A percentile compares a stretch with the other conserved stretches of the same genome.
These are phyloP conservation scores for Metschnikowia aberdeeniae DNA, from an alignment of 805 yeast genomes.

Conservation along the genomic window DNA sequence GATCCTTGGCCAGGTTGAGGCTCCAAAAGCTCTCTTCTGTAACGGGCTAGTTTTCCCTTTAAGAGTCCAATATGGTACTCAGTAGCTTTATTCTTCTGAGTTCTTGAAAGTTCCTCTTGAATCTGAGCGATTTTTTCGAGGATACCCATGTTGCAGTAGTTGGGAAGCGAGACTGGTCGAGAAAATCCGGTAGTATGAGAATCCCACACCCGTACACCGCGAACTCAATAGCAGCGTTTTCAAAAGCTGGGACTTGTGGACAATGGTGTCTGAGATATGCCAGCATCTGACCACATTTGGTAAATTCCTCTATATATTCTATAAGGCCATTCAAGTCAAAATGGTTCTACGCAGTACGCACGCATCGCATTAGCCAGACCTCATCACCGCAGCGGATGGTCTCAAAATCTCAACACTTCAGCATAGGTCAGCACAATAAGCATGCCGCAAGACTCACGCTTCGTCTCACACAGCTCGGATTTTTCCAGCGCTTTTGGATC, in stretches of 20 bases:
- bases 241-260: background rate
- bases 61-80: slow-evolving; percentile 93
- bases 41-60: slow-evolving; percentile 91
- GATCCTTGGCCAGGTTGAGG: slow-evolving; percentile 78
- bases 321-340: background rate
- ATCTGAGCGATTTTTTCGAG: slow-evolving; percentile 79
- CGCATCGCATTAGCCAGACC: slow-evolving; percentile 1
- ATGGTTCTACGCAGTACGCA: slow-evolving; percentile 3
- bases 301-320: too few species aligned
- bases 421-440: background rate
- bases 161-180: background rate
- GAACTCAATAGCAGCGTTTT: background rate
- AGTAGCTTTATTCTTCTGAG: slow-evolving; percentile 97
- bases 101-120: slow-evolving; percentile 89
- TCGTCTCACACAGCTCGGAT: slow-evolving; percentile 13
- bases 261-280: too few species aligned
- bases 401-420: background rate
- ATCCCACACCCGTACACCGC: slow-evolving; percentile 13
- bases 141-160: slow-evolving; percentile 15
- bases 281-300: too few species aligned
- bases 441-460: slow-evolving; percentile 12
- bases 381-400: slow-evolving; percentile 1
- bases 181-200: background rate
- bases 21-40: slow-evolving; percentile 84
- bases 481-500: slow-evolving; percentile 18